A percentile compares a stretch with the other conserved stretches of the same genome.
These are phyloP conservation scores for Trametes elegans DNA, from an alignment of 768 basidiomycete genomes.

Conservation along the genomic window DNA sequence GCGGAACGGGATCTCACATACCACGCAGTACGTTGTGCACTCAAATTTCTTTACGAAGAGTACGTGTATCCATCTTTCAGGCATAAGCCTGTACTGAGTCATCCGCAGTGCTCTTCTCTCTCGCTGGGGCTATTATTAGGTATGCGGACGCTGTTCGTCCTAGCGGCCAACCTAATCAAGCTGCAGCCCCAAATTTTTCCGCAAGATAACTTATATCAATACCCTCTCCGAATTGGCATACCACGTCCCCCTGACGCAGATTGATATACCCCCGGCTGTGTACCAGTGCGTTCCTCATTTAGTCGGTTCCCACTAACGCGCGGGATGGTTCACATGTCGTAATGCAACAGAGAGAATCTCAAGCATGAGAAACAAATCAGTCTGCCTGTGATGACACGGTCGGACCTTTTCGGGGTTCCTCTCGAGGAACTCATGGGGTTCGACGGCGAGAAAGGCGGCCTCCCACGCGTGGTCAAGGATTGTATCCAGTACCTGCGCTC, in stretches of 20 bases:
- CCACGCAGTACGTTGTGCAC: constrained; percentile 77
- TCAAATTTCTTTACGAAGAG: constrained; percentile 88
- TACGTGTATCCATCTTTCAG: constrained; percentile 42
- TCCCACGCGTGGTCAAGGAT: constrained; percentile 81
- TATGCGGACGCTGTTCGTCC: constrained; percentile 26
- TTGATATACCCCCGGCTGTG: constrained; percentile 79
- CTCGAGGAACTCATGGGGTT: constrained; percentile 83
- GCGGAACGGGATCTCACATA: background rate
- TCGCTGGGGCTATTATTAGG: constrained; percentile 88
- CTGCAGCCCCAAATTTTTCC: constrained; percentile 82
- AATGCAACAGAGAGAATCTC: constrained; percentile 64
- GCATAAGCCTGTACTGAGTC: too few species aligned
- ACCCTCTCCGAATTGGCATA: constrained; percentile 78
- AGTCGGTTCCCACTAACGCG: background rate
- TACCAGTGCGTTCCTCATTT: constrained; percentile 58
- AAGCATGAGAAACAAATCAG: constrained; percentile 69
- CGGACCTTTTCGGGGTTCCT: constrained; percentile 76
- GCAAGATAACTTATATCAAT: constrained; percentile 73
- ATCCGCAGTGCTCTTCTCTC: constrained; percentile 75
- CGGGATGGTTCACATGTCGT: background rate
- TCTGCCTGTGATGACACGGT: constrained; percentile 58
- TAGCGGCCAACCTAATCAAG: background rate
- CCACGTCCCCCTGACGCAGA: constrained; percentile 81
- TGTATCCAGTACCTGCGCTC: constrained; percentile 69
- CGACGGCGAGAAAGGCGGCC: constrained; percentile 75